Evolutionary conservation across 306 rosid species (phyloP), one percentile per base, ranked within the genome.

Genomic region (Gillenia trifoliata): DNA sequence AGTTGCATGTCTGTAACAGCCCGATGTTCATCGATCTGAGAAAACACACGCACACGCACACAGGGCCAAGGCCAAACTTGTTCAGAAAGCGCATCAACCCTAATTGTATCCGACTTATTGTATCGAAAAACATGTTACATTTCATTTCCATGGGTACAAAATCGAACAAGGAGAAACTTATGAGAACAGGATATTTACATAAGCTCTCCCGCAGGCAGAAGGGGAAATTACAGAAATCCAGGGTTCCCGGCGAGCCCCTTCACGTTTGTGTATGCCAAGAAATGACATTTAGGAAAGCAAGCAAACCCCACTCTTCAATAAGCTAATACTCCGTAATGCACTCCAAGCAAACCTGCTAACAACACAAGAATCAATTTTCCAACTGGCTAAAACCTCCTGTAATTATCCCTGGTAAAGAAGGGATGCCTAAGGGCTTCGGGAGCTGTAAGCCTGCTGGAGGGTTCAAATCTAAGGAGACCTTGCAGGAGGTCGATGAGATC

Each of bases 401-500:
- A 74, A 63, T 72, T 82, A 76, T 89, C 95, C 86, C 91, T 77
- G 52, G 78, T 77, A 71, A 91, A 88, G 78, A 91, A 91, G 12
- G 97, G 85, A 52, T 91, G 95, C 68, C 91, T 83, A 0, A 91
- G 82, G 70, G 95, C 97, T 72, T 89, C 89, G 45, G 78, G 72
- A 13, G 97, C 95, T 23, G 91, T 84, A 26, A 88, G 43, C 77
- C 97, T 84, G 76, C 82, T 89, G 25, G 78, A 76, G 22, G 97
- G 95, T 64, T 91, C 97, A 65, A 68, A 86, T 80, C 84, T 85
- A 72, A 91, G 97, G 36, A 91, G 84, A 19, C 92, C 95, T 79
- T 91, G 97, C 77, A 91, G 77, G 8, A 91, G 91, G 80, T 91
- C 91, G 10, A 89, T 89, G 64, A 91, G 92, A 82, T 91, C 92